Evolutionary conservation across 2,329 filamentous ascomycete genomes (phyloP), one percentile per base, ranked within the genome.

Genomic region (Plectosphaerella sp.): DNA sequence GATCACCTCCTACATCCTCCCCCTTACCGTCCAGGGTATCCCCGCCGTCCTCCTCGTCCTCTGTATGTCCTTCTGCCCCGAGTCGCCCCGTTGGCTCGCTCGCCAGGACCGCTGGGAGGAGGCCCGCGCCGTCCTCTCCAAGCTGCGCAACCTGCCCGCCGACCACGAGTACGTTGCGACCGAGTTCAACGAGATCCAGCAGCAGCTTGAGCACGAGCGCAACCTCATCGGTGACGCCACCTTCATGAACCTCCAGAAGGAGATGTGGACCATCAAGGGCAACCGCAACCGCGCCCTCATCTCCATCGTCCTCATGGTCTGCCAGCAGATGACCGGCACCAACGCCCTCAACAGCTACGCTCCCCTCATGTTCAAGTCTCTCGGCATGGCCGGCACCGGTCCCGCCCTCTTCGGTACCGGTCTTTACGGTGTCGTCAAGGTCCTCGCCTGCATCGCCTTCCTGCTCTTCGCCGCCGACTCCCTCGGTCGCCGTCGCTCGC

Each of bases 41-140:
- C 84, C 85, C 0, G 82, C 83, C 4, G 59, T 82, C 5, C 67
- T 86, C 22, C 74, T 88, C 3, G 75, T 84, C 55, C 49, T 70
- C 42, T 76, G 80, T 59, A 88, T 88, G 80, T 62, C 80, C 2
- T 66, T 86, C 46, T 84, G 81, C 72, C 78, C 81, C 60, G 84
- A 88, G 60, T 85, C 80, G 0, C 83, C 83, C 4, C 75, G 84
- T 46, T 87, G 80, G 73, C 74, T 87, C 3, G 84, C 83, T 18
- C 82, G 82, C 53, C 75, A 80, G 61, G 83, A 87, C 61, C 74
- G 77, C 45, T 86, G 83, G 82, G 84, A 87, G 56, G 76, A 84
- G 51, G 79, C 84, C 14, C 78, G 76, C 45, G 52, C 49, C 0
- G 76, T 80, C 2, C 74, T 89, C 15, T 69, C 75, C 12, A 73